Evolutionary conservation across 805 yeast species (phyloP).

Genomic region (Zygoascus bituminiphila): DNA sequence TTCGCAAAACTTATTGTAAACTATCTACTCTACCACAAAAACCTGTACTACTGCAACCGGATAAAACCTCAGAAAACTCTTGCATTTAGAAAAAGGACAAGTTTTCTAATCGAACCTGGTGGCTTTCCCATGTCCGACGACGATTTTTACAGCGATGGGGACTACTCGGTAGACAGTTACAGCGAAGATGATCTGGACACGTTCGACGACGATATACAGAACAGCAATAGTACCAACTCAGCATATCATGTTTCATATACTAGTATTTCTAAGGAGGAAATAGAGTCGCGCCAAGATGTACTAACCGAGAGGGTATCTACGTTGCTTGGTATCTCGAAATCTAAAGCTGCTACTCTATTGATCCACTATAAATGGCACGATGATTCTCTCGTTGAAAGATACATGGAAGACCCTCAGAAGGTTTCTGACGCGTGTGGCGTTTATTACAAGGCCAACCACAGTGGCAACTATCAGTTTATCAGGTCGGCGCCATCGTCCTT

Average conservation of each 20-base stretch:
- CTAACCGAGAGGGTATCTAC: slow-evolving; percentile 31
- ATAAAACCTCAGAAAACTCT: no score
- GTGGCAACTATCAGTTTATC: neutral
- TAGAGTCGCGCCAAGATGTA: slow-evolving; percentile 26
- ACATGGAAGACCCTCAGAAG: slow-evolving; percentile 37
- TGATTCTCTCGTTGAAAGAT: slow-evolving; percentile 47
- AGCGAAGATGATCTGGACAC: neutral
- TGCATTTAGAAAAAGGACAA: no score
- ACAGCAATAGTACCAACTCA: neutral
- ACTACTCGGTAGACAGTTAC: neutral
- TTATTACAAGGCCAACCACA: neutral
- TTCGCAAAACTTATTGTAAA: no score
- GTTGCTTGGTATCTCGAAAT: slow-evolving; percentile 33
- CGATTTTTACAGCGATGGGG: neutral
- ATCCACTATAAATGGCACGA: slow-evolving; percentile 51
- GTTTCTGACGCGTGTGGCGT: slow-evolving; percentile 33
- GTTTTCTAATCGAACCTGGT: no score
- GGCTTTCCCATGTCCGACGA: neutral
- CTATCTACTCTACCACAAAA: no score
- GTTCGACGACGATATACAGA: neutral
- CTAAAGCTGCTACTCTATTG: slow-evolving; percentile 38
- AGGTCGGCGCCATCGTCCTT: slow-evolving; percentile 26
- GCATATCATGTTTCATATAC: neutral
- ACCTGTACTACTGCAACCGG: no score
- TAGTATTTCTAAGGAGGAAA: slow-evolving; percentile 13